phyloP scores from a whole-genome alignment of 345 rosid genomes.

The Brassica incana region DNA sequence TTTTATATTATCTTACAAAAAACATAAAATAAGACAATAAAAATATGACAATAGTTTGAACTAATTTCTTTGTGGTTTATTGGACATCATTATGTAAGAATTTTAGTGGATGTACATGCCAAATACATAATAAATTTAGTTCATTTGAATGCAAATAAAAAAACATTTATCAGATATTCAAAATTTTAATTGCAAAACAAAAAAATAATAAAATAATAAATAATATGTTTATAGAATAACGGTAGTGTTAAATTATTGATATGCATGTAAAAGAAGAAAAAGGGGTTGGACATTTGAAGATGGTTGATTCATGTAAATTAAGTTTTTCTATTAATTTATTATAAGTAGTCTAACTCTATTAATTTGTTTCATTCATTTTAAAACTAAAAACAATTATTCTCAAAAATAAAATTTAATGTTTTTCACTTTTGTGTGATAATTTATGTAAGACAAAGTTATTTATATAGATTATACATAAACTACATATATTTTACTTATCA shows the following conservation, averaged over 20 bases:
- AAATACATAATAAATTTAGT: not conserved
- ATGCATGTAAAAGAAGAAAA: not conserved
- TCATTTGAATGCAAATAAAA: not conserved
- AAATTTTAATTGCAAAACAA: not conserved
- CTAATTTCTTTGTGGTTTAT: not conserved
- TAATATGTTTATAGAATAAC: not conserved
- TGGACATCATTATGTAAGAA: not conserved
- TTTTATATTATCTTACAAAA: not conserved
- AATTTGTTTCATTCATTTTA: too few relatives aligned
- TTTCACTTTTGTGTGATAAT: not conserved
- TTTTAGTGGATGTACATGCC: not conserved
- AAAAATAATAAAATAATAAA: not conserved
- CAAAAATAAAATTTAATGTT: not conserved
- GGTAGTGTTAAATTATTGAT: not conserved
- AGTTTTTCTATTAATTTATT: not conserved
- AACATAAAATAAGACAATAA: not conserved
- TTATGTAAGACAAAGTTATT: too few relatives aligned
- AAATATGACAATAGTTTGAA: not conserved
- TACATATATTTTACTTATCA: not conserved
- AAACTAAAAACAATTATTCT: too few relatives aligned
- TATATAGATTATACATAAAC: not conserved
- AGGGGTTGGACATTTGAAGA: not conserved
- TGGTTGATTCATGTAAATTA: not conserved
- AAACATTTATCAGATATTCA: not conserved
- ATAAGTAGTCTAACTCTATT: not conserved